A percentile compares a stretch with the other conserved stretches of the same genome.
These are phyloP conservation scores for Pleurotus citrinopileatus DNA, from an alignment of 768 basidiomycete species.

Conservation along the genomic window DNA sequence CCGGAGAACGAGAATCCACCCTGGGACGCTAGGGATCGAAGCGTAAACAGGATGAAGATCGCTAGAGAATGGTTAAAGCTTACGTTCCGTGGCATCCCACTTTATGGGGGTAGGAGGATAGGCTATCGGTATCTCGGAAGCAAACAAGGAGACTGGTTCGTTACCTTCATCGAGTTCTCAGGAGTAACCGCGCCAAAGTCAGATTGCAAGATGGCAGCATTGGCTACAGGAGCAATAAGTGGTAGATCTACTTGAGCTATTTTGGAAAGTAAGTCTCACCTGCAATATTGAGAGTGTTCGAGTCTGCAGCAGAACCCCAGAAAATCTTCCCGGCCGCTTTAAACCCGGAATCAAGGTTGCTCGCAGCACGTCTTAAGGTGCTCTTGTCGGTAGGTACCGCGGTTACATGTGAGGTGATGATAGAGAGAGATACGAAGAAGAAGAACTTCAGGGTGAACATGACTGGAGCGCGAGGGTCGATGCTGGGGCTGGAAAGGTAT, in stretches of 20 bases:
- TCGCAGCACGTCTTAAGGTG: slow-evolving; percentile 4
- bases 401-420: no score
- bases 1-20: slow-evolving; percentile 31
- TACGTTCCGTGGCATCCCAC: slow-evolving; percentile 39
- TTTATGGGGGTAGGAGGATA: slow-evolving; percentile 10
- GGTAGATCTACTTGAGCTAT: slow-evolving; percentile 7
- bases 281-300: slow-evolving; percentile 26
- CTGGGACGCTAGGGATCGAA: slow-evolving; percentile 20
- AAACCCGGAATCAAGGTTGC: slow-evolving; percentile 26
- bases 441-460: no score
- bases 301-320: slow-evolving; percentile 30
- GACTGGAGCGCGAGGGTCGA: no score
- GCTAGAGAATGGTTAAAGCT: no score
- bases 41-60: not conserved
- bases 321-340: slow-evolving; percentile 29
- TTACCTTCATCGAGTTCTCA: slow-evolving; percentile 42
- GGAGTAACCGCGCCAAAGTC: slow-evolving; percentile 40
- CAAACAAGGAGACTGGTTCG: not conserved
- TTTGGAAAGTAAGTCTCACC: slow-evolving; percentile 19
- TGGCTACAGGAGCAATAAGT: slow-evolving; percentile 18
- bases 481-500: no score
- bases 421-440: no score
- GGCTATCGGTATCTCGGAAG: not conserved
- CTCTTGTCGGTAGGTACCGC: no score
- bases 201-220: slow-evolving; percentile 27